Percentiles rank a stretch among this genome's conserved stretches.
Conservation (phyloP, 139 green algal species). For the Chlamydomonas eustigma region DNA sequence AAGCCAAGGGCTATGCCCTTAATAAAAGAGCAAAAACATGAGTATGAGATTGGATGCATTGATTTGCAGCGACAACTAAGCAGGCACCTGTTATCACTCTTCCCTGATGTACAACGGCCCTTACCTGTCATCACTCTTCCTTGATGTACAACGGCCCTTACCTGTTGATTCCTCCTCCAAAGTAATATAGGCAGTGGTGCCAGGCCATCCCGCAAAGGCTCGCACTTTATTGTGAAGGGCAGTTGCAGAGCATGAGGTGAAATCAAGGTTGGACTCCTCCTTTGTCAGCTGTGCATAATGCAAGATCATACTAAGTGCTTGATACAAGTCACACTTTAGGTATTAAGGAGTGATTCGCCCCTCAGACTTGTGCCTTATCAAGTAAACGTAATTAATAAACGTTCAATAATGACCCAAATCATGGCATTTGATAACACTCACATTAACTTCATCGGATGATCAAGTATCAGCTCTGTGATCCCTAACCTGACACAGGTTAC, state of each 20-base stretch:
- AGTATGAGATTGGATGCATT: too few relatives aligned
- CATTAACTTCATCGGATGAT: too few relatives aligned
- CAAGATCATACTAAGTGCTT: too few relatives aligned
- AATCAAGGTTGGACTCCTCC: slow-evolving; percentile 73
- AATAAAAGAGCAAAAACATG: too few relatives aligned
- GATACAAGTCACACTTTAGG: too few relatives aligned
- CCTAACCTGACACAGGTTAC: too few relatives aligned
- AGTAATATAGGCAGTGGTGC: slow-evolving; percentile 52
- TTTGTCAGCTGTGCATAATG: slow-evolving; percentile 51
- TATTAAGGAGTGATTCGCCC: too few relatives aligned
- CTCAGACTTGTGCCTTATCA: too few relatives aligned
- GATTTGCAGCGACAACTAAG: background rate
- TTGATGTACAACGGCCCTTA: background rate
- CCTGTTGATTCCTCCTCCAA: slow-evolving; percentile 28
- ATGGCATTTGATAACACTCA: too few relatives aligned
- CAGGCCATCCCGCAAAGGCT: slow-evolving; percentile 77
- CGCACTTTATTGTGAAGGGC: slow-evolving; percentile 82
- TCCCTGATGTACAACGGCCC: background rate
- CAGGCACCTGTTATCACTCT: background rate
- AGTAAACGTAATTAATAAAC: too few relatives aligned
- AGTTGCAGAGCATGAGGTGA: slow-evolving; percentile 43
- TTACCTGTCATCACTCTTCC: background rate
- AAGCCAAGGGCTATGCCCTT: background rate
- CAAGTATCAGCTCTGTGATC: too few relatives aligned
- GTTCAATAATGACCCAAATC: too few relatives aligned